Evolutionary conservation across 176 grass and related monocot species (phyloP), one percentile per base, ranked within the genome.

Genomic region (Lolium multiflorum): DNA sequence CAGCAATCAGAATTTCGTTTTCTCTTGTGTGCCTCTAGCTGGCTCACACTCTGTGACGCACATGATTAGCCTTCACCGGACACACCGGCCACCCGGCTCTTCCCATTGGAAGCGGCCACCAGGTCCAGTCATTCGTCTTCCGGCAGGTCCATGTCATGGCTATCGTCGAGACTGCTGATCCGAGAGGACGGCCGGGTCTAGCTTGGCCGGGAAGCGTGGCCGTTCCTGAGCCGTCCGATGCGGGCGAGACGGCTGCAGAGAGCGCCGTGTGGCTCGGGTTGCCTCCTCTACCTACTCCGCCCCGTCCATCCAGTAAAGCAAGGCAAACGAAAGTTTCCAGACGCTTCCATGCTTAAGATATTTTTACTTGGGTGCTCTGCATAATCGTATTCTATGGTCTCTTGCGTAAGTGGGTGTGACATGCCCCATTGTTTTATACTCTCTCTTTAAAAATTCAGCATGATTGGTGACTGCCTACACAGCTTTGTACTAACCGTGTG

Each of bases 301-400:
- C 46, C 71, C 44, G 6, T 46, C 6, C 39, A 41, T 60, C 12
- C 21, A 21, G 71, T 5, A 37, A 37, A 2, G 12, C 28, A 28
- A 28, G 28, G 28, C 28, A 9, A 49, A 17, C 1, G 1, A 3
- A 75, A 9, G 46, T 1, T 90, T 90, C 89, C 78, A 79, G 84
- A 87, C 12, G 78, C 56, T 91, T 91, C 89, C 3, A 0, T 2
- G 52, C 52, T 18, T 18, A 56, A 2, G 52, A 56, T 56, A 56
- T 15, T 18, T 56, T 49, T 49, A 49, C 52, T 18, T 56, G 16
- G 52, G 16, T 17, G 52, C 52, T 56, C 5, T 16, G 51, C 13
- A 1, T 54, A 54, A 54, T 56, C 0, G 52, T 56, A 56, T 18
- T 56, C 52, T 56, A 56, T 18, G 52, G 4, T 7, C 52, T 18